Evolutionary conservation across 352 stramenopile species (phyloP).

Genomic region (Phytophthora fragariaefolia): DNA sequence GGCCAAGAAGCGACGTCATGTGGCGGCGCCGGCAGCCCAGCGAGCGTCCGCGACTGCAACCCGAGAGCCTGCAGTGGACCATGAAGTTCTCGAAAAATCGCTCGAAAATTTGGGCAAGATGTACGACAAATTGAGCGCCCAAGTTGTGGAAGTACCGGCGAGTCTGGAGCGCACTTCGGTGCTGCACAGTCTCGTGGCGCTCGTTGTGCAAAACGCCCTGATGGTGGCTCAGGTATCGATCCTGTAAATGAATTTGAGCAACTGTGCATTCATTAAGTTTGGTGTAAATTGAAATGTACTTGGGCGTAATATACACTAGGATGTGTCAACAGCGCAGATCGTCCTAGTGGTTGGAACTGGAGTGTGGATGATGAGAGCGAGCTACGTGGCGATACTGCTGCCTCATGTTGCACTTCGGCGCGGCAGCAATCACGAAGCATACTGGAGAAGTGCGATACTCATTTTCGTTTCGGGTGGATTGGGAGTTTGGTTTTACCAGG

Average conservation of each 20-base stretch:
- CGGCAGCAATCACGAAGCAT: slow-evolving; percentile 4
- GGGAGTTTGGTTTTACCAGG: slow-evolving; percentile 8
- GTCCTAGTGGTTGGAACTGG: slow-evolving; percentile 31
- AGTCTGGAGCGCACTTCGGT: slow-evolving; percentile 44
- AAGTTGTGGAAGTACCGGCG: slow-evolving; percentile 22
- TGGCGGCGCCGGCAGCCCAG: slow-evolving; percentile 3
- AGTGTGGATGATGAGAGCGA: slow-evolving; percentile 51
- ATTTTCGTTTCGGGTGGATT: slow-evolving; percentile 2
- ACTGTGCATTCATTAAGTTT: neutral
- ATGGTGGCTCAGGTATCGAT: slow-evolving; percentile 49
- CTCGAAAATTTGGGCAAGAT: slow-evolving; percentile 10
- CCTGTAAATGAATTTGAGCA: neutral
- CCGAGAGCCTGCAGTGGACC: slow-evolving; percentile 9
- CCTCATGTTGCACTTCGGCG: slow-evolving; percentile 14
- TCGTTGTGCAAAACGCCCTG: slow-evolving; percentile 50
- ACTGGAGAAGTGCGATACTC: slow-evolving; percentile 12
- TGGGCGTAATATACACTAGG: slow-evolving; percentile 21
- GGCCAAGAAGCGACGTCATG: slow-evolving; percentile 50
- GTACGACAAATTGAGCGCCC: slow-evolving; percentile 25
- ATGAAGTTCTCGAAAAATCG: slow-evolving; percentile 14
- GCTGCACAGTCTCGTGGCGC: slow-evolving; percentile 41
- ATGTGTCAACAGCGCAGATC: slow-evolving; percentile 38
- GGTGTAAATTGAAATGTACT: neutral
- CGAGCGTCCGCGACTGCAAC: slow-evolving; percentile 15
- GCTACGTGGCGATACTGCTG: slow-evolving; percentile 27